phyloP scores from a whole-genome alignment of 108 stramenopile species.

The Seminavis robusta region DNA sequence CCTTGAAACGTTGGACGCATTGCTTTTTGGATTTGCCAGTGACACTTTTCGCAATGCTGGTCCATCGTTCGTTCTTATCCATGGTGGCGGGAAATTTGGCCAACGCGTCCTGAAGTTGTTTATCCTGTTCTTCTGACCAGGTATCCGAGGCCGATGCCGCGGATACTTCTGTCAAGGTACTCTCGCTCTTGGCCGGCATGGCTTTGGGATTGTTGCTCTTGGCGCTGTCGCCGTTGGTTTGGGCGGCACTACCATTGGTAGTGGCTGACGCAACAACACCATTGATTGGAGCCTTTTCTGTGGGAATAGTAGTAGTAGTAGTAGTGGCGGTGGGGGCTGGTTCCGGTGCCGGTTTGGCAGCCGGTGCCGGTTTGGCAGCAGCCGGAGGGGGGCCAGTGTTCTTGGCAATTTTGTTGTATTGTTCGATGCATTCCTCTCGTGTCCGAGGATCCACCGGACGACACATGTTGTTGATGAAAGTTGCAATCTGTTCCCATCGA shows the following conservation, averaged over 20 bases:
- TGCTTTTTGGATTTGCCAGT: constrained; percentile 93
- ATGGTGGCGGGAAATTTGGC: constrained; percentile 82
- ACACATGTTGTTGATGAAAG: constrained; percentile 86
- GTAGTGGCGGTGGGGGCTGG: not conserved
- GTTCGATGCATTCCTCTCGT: constrained; percentile 94
- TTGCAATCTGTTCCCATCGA: constrained; percentile 93
- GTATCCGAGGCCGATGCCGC: constrained; percentile 7
- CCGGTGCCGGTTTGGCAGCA: no score
- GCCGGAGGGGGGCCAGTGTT: constrained; percentile 11
- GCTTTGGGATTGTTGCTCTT: constrained; percentile 1
- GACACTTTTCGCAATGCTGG: constrained; percentile 82
- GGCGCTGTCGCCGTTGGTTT: constrained; percentile 1
- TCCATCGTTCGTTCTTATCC: constrained; percentile 99
- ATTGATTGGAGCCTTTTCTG: constrained; percentile 2
- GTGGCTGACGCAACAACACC: not conserved
- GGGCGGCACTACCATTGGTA: not conserved
- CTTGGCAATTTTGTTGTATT: constrained; percentile 73
- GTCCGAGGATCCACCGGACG: constrained; percentile 70
- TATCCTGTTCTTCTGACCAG: constrained; percentile 94
- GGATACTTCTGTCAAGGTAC: no score
- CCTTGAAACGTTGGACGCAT: constrained; percentile 94
- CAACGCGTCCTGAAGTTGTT: constrained; percentile 84
- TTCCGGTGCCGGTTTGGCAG: no score
- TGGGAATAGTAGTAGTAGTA: not conserved
- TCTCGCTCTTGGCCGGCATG: not conserved